These are phyloP conservation scores for Candida pseudoglaebosa DNA, from an alignment of 805 yeast genomes.

Conservation along the genomic window DNA sequence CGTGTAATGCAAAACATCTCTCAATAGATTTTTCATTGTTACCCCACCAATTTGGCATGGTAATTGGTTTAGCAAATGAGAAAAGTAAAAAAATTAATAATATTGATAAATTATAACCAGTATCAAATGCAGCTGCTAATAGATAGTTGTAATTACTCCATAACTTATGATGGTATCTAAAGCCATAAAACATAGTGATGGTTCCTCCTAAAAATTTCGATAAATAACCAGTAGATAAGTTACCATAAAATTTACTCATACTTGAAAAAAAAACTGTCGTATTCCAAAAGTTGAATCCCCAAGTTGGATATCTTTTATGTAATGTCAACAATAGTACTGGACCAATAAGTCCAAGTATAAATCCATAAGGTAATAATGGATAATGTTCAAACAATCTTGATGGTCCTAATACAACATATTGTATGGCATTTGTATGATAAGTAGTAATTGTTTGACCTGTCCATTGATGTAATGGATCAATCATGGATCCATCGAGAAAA, in stretches of 20 bases:
- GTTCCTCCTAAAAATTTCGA: conserved; percentile 48
- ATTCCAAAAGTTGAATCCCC: conserved; percentile 38
- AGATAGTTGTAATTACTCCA: conserved; percentile 47
- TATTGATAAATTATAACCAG: conserved; percentile 45
- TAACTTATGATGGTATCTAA: conserved; percentile 30
- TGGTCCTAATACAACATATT: conserved; percentile 50
- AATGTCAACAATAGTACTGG: conserved; percentile 32
- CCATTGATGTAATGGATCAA: conserved; percentile 50
- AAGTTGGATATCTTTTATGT: conserved; percentile 23
- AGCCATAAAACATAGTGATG: conserved; percentile 43
- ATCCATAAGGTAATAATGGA: conserved; percentile 42
- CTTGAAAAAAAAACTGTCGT: conserved; percentile 47
- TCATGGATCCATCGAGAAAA: conserved; percentile 28
- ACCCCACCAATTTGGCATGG: conserved; percentile 49
- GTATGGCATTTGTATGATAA: conserved; percentile 47
- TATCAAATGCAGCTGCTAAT: conserved; percentile 49
- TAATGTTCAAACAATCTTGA: conserved; percentile 40
- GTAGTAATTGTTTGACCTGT: conserved; percentile 43
- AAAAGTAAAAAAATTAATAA: conserved; percentile 35
- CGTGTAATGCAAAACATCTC: conserved; percentile 41
- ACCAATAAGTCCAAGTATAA: conserved; percentile 34
- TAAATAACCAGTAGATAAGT: conserved; percentile 45
- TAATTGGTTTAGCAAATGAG: conserved; percentile 16
- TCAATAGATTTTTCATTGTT: conserved; percentile 42
- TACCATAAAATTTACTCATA: conserved; percentile 47